These are phyloP conservation scores for Ogataea chonburiensis DNA, from an alignment of 805 yeast genomes.

Conservation along the genomic window DNA sequence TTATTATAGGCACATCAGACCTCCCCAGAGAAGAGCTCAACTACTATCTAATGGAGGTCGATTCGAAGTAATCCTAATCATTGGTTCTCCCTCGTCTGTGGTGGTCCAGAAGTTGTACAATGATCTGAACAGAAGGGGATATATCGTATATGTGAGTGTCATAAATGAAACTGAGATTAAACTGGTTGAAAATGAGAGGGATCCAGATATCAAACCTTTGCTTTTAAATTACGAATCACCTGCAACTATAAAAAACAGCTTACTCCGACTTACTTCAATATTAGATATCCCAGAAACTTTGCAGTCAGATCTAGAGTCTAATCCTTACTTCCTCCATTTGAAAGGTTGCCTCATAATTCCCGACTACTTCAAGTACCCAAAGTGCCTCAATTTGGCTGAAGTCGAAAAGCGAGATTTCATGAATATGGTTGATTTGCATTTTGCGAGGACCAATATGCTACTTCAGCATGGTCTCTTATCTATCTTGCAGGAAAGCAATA, in stretches of 20 bases:
- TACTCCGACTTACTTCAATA: constrained; percentile 48
- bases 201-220: constrained; percentile 68
- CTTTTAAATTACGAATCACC: constrained; percentile 47
- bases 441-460: constrained; percentile 27
- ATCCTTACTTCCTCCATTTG: constrained; percentile 40
- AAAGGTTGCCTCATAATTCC: constrained; percentile 73
- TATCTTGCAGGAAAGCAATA: constrained; percentile 31
- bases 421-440: constrained; percentile 28
- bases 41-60: constrained; percentile 69
- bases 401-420: constrained; percentile 29
- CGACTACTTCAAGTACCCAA: constrained; percentile 41
- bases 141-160: constrained; percentile 76
- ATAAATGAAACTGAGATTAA: constrained; percentile 56
- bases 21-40: constrained; percentile 50
- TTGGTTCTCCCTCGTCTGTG: constrained; percentile 78
- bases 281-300: constrained; percentile 43
- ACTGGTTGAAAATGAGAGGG: constrained; percentile 56
- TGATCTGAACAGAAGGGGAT: constrained; percentile 77
- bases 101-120: constrained; percentile 65
- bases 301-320: constrained; percentile 34
- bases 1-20: constrained; percentile 2
- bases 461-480: constrained; percentile 32
- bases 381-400: constrained; percentile 29
- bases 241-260: constrained; percentile 43
- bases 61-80: constrained; percentile 67